Conservation (phyloP, 2,329 filamentous ascomycete genomes). For the Lasiodiplodia hormozganensis region DNA sequence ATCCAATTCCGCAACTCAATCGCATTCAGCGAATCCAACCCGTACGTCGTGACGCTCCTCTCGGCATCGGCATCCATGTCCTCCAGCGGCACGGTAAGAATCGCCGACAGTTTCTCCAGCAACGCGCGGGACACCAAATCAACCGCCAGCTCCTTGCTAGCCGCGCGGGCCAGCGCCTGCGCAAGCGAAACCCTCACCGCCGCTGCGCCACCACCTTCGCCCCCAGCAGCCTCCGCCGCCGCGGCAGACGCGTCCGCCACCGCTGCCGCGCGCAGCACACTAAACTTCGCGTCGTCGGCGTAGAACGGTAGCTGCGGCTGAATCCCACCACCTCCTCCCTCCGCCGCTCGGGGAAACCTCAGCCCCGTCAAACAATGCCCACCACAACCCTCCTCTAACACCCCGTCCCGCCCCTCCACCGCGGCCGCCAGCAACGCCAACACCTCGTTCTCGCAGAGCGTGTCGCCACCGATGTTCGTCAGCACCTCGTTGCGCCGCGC, state of each 20-base stretch:
- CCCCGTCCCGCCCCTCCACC: neutral
- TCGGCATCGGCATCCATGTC: conserved; percentile 28
- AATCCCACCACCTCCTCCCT: fast-evolving
- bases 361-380: conserved; percentile 26
- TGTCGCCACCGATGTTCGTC: conserved; percentile 27
- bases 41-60: conserved; percentile 32
- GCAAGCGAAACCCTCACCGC: neutral
- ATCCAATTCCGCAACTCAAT: conserved; percentile 39
- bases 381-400: neutral
- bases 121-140: conserved; percentile 8
- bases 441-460: conserved; percentile 24
- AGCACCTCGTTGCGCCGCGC: conserved; percentile 15
- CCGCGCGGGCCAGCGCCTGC: neutral
- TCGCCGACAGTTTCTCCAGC: conserved; percentile 29
- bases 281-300: conserved; percentile 17
- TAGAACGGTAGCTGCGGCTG: conserved; percentile 10
- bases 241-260: neutral
- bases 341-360: neutral
- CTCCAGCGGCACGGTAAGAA: conserved; percentile 34
- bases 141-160: neutral
- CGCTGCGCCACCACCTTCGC: neutral
- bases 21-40: conserved; percentile 39
- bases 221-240: neutral
- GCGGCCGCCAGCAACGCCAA: conserved; percentile 26
- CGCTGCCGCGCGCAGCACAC: neutral